Evolutionary conservation across 257 asterid genomes (phyloP), one percentile per base, ranked within the genome.

Genomic region (Cinchona pubescens): DNA sequence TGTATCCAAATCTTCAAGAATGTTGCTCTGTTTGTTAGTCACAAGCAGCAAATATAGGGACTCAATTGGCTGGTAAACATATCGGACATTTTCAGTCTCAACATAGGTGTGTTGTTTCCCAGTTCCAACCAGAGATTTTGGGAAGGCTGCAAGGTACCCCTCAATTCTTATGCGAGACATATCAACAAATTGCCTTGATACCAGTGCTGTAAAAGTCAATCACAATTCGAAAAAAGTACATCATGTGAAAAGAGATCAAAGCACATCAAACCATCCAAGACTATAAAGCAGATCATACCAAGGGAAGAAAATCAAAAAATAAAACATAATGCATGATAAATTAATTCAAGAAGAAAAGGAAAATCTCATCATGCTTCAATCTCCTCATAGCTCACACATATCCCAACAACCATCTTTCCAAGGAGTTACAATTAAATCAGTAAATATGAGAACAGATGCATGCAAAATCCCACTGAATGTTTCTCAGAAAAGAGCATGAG

Each of bases 121-220:
- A 46, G 84, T 85, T 81, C 97, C 97, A 76, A 92, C 94, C 89
- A 94, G n/a, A n/a, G n/a, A 83, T 81, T 91, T 94, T 65, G 97
- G 97, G 74, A 94, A 90, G 74, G 97, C 98, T 71, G 96, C 96
- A 85, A 94, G 96, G 85, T 92, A 92, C 49, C 97, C 98, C 86
- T 94, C 98, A 79, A 94, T 94, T 75, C 98, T 85, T 76, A 89
- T 90, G 74, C 94, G 97, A 77, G 98, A 89, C 97, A 94, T 92
- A 72, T 92, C 96, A 46, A 94, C 98, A 89, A 83, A 94, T 81
- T 94, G 98, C 90, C 98, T 94, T 60, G 98, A 94, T 65, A 87
- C 96, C 68, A 94, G 94, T 27, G 93, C 98, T 92, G 96, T 66
- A 67, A 58, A 82, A 78, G 80, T 79, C 69, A 81, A 69, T 69